phyloP scores from a whole-genome alignment of 2,329 filamentous ascomycete species.

The Fusarium sp. region DNA sequence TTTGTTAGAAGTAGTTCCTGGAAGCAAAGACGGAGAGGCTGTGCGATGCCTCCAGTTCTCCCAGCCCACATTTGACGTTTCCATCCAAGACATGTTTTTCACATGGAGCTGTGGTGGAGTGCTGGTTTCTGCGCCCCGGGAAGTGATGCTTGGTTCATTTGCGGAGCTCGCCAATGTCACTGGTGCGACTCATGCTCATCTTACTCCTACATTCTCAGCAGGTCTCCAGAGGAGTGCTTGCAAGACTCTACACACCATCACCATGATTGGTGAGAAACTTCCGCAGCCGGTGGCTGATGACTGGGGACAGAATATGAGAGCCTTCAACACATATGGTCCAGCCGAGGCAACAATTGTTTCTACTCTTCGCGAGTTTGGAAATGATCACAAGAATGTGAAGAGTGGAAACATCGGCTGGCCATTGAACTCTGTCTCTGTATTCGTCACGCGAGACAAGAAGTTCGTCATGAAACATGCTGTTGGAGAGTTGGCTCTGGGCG shows the following conservation, averaged over 20 bases:
- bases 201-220: conserved; percentile 72
- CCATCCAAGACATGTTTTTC: conserved; percentile 74
- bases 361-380: conserved; percentile 42
- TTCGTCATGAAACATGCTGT: conserved; percentile 66
- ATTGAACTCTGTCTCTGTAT: conserved; percentile 17
- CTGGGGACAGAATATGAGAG: conserved; percentile 55
- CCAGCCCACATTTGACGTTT: conserved; percentile 55
- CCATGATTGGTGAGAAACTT: conserved; percentile 72
- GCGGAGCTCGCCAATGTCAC: conserved; percentile 63
- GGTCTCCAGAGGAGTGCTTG: conserved; percentile 59
- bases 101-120: conserved; percentile 70
- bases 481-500: conserved; percentile 73
- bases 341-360: conserved; percentile 45
- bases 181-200: conserved; percentile 67
- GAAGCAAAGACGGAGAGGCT: neutral
- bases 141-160: conserved; percentile 66
- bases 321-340: conserved; percentile 46
- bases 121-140: conserved; percentile 68
- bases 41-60: conserved; percentile 52
- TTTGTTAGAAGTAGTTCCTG: conserved; percentile 1
- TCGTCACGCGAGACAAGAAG: conserved; percentile 22
- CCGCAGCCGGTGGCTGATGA: conserved; percentile 66
- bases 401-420: conserved; percentile 44
- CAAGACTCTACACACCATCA: conserved; percentile 65
- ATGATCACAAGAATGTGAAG: conserved; percentile 35